phyloP scores from a whole-genome alignment of 2,329 filamentous ascomycete species.

The Calonectria leucothoes region DNA sequence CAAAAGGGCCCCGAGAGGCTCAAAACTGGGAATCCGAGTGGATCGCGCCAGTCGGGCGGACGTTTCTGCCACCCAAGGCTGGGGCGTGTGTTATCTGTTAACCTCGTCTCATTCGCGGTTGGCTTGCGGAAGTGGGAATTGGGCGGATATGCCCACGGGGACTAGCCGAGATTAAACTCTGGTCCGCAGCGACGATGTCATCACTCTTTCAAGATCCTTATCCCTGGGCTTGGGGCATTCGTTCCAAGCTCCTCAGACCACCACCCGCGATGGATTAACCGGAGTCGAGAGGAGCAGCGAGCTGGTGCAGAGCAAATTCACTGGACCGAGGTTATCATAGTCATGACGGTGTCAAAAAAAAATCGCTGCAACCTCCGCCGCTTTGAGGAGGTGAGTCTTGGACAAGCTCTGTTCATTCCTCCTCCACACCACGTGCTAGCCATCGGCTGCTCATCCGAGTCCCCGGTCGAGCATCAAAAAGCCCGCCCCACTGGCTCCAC shows the following conservation, averaged over 20 bases:
- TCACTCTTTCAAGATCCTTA: not conserved
- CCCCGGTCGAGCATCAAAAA: not conserved
- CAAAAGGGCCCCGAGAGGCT: not conserved
- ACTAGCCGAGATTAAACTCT: not conserved
- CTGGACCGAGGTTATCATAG: not conserved
- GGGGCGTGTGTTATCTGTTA: not conserved
- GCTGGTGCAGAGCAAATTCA: not conserved
- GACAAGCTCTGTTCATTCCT: not conserved
- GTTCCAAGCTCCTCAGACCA: not conserved
- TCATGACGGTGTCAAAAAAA: no score
- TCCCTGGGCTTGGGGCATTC: not conserved
- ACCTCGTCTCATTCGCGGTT: not conserved
- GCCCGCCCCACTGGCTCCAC: not conserved
- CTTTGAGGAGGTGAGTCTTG: not conserved
- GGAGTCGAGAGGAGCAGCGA: not conserved
- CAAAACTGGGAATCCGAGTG: no score
- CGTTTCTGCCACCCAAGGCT: not conserved
- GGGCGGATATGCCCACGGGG: not conserved
- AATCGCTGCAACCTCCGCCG: not conserved
- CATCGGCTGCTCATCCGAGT: no score
- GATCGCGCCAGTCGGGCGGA: not conserved
- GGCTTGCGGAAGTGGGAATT: not conserved
- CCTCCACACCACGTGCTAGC: no score
- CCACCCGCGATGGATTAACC: not conserved
- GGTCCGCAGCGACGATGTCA: not conserved